Evolutionary conservation across 1,284 basidiomycete species (phyloP).

Genomic region (Cutaneotrichosporon spelunceum): DNA sequence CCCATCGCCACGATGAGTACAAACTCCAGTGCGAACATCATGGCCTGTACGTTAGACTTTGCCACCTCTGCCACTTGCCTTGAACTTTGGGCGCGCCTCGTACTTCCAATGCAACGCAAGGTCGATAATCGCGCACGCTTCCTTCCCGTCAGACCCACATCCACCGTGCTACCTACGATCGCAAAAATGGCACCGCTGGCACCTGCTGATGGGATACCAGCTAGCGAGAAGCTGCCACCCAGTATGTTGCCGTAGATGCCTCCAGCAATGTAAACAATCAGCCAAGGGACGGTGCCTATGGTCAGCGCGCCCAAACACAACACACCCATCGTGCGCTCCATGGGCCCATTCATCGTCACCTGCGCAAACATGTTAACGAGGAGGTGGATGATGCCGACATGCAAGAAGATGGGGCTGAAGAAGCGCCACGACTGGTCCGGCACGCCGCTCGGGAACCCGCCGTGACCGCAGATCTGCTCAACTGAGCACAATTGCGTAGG

Average conservation of each 20-base stretch:
- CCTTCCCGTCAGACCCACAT: slow-evolving; percentile 16
- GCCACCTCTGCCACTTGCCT: slow-evolving; percentile 54
- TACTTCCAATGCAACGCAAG: slow-evolving; percentile 89
- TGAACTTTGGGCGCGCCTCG: slow-evolving; percentile 71
- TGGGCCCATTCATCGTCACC: slow-evolving; percentile 54
- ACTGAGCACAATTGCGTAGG: slow-evolving; percentile 64
- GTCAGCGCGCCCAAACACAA: background rate
- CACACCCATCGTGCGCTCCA: slow-evolving; percentile 47
- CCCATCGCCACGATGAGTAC: slow-evolving; percentile 80
- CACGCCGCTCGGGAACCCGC: slow-evolving; percentile 63
- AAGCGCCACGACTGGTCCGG: slow-evolving; percentile 72
- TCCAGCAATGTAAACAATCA: slow-evolving; percentile 78
- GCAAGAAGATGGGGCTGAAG: slow-evolving; percentile 80
- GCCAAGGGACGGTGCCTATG: slow-evolving; percentile 68
- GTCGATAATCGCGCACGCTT: slow-evolving; percentile 79
- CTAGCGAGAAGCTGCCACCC: slow-evolving; percentile 85
- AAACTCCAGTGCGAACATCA: slow-evolving; percentile 79
- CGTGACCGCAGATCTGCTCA: slow-evolving; percentile 81
- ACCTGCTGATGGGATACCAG: slow-evolving; percentile 87
- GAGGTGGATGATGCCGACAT: slow-evolving; percentile 87
- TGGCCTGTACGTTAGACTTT: slow-evolving; percentile 35
- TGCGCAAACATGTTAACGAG: slow-evolving; percentile 87
- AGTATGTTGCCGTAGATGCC: slow-evolving; percentile 79
- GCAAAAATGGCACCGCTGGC: slow-evolving; percentile 93
- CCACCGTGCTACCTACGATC: slow-evolving; percentile 51